phyloP scores from a whole-genome alignment of 306 rosid genomes.

The Pterocarpus macrocarpus region DNA sequence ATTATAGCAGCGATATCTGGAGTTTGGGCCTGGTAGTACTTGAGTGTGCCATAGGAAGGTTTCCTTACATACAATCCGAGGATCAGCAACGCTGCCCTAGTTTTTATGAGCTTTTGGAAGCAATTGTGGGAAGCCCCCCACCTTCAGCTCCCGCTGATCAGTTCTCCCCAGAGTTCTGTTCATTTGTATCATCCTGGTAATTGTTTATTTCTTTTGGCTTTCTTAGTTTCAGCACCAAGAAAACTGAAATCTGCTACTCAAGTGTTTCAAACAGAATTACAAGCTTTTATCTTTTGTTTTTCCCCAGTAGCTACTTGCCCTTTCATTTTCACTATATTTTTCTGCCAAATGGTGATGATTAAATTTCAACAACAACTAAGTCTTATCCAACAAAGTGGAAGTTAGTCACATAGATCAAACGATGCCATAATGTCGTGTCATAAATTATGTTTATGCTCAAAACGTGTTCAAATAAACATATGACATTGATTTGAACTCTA shows the following conservation, averaged over 20 bases:
- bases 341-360: no score
- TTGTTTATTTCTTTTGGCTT: slow-evolving; percentile 20
- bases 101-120: slow-evolving; percentile 93
- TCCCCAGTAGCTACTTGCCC: no score
- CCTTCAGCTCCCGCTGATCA: slow-evolving; percentile 95
- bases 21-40: slow-evolving; percentile 97
- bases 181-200: slow-evolving; percentile 94
- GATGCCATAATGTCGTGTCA: no score
- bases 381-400: no score
- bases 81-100: slow-evolving; percentile 92
- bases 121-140: slow-evolving; percentile 88
- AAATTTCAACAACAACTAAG: no score
- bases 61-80: slow-evolving; percentile 91
- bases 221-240: slow-evolving; percentile 14
- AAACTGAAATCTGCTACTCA: slow-evolving; percentile 11
- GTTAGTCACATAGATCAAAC: no score
- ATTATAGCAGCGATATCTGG: slow-evolving; percentile 96
- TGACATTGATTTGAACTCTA: background rate
- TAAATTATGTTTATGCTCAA: no score
- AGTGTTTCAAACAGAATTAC: background rate
- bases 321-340: no score
- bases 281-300: no score
- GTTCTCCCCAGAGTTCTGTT: slow-evolving; percentile 95
- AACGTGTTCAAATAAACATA: background rate
- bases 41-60: slow-evolving; percentile 95